phyloP scores from a whole-genome alignment of 306 rosid species.

The Medicago truncatula region MtrunA17r5.0-ANR NC_053045.1:44753001-44753500 shows the following conservation, averaged over 20 bases:
- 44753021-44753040: slow-evolving; percentile 89
- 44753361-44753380: not conserved
- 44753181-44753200: slow-evolving; percentile 83
- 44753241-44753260: not conserved
- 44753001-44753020: slow-evolving; percentile 98
- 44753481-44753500: not conserved
- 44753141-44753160: slow-evolving; percentile 68
- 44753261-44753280: not conserved
- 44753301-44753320: not conserved
- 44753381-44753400: not conserved
- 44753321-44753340: not conserved
- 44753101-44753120: slow-evolving; percentile 64
- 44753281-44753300: not conserved
- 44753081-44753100: slow-evolving; percentile 63
- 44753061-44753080: slow-evolving; percentile 70
- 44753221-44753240: slow-evolving; percentile 46
- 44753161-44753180: slow-evolving; percentile 71
- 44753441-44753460: not conserved
- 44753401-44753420: slow-evolving; percentile 7
- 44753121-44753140: slow-evolving; percentile 76
- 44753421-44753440: not conserved
- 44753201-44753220: slow-evolving; percentile 90
- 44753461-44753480: not conserved
- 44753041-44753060: slow-evolving; percentile 90
- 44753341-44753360: not conserved